phyloP scores from a whole-genome alignment of 108 stramenopile genomes.

The Craspedostauros australis region DNA sequence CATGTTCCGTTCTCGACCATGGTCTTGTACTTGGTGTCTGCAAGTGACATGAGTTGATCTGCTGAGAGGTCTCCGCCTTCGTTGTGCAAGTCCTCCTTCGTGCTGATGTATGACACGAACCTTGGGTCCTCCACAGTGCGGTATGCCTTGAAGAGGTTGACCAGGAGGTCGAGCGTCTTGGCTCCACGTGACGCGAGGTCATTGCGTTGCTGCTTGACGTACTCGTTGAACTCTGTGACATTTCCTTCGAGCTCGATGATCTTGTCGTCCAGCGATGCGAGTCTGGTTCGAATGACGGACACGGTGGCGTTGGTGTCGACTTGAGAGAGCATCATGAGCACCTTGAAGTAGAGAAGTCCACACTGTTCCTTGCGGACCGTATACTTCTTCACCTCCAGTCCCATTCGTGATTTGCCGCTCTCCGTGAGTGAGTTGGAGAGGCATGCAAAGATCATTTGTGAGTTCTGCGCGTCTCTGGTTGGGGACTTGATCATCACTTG shows the following conservation, averaged over 20 bases:
- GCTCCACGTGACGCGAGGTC: conserved; percentile 14
- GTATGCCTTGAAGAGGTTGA: conserved; percentile 37
- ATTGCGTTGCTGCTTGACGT: conserved; percentile 7
- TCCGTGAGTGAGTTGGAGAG: conserved; percentile 5
- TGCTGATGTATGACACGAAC: conserved; percentile 21
- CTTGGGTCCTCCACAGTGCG: neutral
- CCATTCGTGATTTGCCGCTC: neutral
- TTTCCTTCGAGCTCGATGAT: conserved; percentile 9
- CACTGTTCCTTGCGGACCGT: neutral
- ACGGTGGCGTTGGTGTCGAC: conserved; percentile 23
- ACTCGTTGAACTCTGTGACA: conserved; percentile 24
- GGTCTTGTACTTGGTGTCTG: conserved; percentile 21
- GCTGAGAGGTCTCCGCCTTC: conserved; percentile 15
- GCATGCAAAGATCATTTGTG: neutral
- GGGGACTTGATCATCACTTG: no score
- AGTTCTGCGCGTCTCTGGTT: neutral
- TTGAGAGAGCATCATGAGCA: conserved; percentile 9
- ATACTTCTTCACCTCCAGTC: neutral
- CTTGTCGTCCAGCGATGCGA: conserved; percentile 9
- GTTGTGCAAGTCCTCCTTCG: conserved; percentile 14
- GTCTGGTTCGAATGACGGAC: conserved; percentile 2
- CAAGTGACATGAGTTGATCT: conserved; percentile 16
- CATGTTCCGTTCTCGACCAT: conserved; percentile 2
- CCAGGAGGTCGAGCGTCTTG: conserved; percentile 5
- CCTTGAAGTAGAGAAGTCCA: conserved; percentile 20